phyloP scores from a whole-genome alignment of 108 stramenopile genomes.

The Bacterosira constricta region DNA sequence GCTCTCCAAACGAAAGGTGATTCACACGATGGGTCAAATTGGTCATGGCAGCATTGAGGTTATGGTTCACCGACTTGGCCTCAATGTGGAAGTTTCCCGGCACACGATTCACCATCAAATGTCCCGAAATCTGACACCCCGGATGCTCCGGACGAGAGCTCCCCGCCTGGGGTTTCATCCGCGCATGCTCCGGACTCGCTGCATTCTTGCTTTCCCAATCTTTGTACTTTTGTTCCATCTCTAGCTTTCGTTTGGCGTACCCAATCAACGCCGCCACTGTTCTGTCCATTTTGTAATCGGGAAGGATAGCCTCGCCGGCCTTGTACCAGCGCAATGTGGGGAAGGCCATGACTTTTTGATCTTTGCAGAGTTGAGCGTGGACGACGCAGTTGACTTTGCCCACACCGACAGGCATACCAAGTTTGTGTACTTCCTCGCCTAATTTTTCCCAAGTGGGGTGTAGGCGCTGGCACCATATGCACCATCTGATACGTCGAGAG shows the following conservation, averaged over 20 bases:
- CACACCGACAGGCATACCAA: constrained; percentile 81
- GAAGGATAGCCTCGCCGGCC: constrained; percentile 65
- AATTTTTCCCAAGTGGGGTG: constrained; percentile 97
- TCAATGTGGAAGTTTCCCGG: constrained; percentile 99
- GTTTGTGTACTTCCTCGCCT: constrained; percentile 69
- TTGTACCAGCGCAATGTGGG: constrained; percentile 95
- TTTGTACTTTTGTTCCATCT: constrained; percentile 85
- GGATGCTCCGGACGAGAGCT: constrained; percentile 81
- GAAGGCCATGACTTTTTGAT: constrained; percentile 92
- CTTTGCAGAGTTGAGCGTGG: constrained; percentile 74
- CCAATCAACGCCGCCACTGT: constrained; percentile 78
- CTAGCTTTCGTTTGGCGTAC: constrained; percentile 81
- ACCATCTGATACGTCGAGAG: constrained; percentile 33
- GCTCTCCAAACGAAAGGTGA: constrained; percentile 91
- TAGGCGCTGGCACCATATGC: constrained; percentile 96
- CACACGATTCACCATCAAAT: constrained; percentile 90
- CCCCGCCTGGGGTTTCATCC: constrained; percentile 52
- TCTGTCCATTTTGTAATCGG: constrained; percentile 94
- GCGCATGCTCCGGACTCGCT: constrained; percentile 33
- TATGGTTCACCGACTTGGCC: constrained; percentile 93
- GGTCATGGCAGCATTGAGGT: constrained; percentile 94
- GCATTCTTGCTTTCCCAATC: constrained; percentile 73
- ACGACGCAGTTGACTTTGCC: constrained; percentile 94
- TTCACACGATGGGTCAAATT: constrained; percentile 95
- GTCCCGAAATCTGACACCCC: constrained; percentile 83